phyloP scores from a whole-genome alignment of 805 yeast species.

The Naumovozyma dairenensis region DNA sequence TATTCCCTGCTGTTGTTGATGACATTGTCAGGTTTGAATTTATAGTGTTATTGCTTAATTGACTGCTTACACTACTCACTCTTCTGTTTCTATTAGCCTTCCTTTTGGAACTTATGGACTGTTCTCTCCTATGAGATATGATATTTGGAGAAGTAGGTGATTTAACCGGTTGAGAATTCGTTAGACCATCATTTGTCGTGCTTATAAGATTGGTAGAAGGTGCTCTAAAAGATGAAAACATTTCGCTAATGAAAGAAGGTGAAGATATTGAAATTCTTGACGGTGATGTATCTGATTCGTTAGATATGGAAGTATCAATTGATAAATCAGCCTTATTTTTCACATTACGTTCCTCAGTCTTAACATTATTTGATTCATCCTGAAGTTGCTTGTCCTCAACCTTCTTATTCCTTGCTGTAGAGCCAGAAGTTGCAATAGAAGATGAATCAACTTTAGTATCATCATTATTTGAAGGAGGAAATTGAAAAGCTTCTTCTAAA shows the following conservation, averaged over 20 bases:
- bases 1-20: slow-evolving; percentile 4
- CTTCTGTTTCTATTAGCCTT: slow-evolving; percentile 2
- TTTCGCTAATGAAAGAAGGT: slow-evolving; percentile 8
- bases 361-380: too few relatives aligned
- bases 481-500: slow-evolving; percentile 1
- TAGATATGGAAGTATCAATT: too few relatives aligned
- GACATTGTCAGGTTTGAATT: slow-evolving; percentile 3
- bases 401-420: background rate
- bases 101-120: slow-evolving; percentile 9
- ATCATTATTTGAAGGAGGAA: slow-evolving; percentile 1
- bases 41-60: background rate
- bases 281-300: too few relatives aligned
- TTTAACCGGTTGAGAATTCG: background rate
- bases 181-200: background rate
- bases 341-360: too few relatives aligned
- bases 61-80: slow-evolving; percentile 8
- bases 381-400: background rate
- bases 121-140: slow-evolving; percentile 24
- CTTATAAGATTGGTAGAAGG: background rate
- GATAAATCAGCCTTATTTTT: too few relatives aligned
- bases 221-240: slow-evolving; percentile 5
- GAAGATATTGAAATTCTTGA: slow-evolving; percentile 7
- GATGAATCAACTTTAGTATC: slow-evolving; percentile 3
- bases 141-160: slow-evolving; percentile 17
- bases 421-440: too few relatives aligned